Conservation (phyloP, 257 asterid genomes). For the Nicotiana undulata region DNA sequence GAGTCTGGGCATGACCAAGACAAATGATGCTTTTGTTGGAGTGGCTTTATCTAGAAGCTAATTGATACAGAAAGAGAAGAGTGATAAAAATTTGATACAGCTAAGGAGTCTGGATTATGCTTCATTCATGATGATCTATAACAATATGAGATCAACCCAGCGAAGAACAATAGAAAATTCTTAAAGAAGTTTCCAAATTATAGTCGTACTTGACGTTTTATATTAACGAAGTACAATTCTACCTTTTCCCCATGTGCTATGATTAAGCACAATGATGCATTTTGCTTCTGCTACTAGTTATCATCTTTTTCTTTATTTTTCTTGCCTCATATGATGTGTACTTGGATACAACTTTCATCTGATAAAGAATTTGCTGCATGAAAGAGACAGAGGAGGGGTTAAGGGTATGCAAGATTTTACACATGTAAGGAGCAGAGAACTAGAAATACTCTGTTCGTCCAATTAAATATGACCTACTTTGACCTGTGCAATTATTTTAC, state of each 20-base stretch:
- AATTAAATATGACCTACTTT: neutral
- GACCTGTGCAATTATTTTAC: neutral
- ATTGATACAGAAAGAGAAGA: neutral
- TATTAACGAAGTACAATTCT: neutral
- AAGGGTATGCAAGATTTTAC: neutral
- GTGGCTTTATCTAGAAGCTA: neutral
- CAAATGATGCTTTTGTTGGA: neutral
- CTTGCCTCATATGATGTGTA: neutral
- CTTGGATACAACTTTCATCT: neutral
- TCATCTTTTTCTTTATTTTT: neutral
- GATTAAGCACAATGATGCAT: neutral
- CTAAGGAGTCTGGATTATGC: neutral
- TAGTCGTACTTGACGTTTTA: neutral
- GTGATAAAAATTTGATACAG: neutral
- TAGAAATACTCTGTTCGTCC: neutral
- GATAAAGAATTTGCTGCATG: neutral
- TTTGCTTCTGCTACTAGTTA: neutral
- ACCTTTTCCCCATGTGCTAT: neutral
- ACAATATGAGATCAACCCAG: neutral
- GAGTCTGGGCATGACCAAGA: neutral
- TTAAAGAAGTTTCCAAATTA: neutral
- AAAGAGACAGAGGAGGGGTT: neutral
- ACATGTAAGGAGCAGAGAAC: neutral
- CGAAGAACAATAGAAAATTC: neutral
- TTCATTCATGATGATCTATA: neutral